Evolutionary conservation across 805 yeast genomes (phyloP).

Genomic region (Teunomyces gatunensis): DNA sequence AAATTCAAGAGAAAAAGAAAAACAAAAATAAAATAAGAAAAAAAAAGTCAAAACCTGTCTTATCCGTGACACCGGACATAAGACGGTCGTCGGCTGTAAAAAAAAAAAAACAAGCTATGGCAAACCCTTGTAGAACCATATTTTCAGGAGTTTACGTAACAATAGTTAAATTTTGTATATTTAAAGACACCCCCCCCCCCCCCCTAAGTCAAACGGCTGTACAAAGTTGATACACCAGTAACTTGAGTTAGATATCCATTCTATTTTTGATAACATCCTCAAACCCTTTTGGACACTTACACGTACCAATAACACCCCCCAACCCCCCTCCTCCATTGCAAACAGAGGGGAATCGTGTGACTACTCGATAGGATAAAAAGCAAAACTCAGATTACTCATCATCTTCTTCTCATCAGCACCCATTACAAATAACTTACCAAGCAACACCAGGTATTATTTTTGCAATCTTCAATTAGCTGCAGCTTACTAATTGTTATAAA

Average conservation of each 20-base stretch:
- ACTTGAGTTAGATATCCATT: neutral
- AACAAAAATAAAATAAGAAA: neutral
- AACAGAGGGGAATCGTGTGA: neutral
- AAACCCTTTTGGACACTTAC: neutral
- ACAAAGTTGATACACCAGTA: neutral
- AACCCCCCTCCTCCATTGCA: neutral
- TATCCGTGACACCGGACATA: constrained; percentile 1
- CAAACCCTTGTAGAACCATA: neutral
- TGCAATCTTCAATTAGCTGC: neutral
- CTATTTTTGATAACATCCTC: too few relatives aligned
- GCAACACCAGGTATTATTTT: neutral
- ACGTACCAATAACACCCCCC: neutral
- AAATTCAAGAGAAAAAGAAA: neutral
- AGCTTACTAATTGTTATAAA: neutral
- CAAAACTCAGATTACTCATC: neutral
- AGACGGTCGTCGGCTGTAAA: constrained; percentile 1
- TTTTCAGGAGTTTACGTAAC: constrained; percentile 2
- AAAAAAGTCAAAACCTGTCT: neutral
- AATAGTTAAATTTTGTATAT: neutral
- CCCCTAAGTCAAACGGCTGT: constrained; percentile 2
- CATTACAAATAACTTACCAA: neutral
- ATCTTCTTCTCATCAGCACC: neutral
- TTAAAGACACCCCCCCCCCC: neutral
- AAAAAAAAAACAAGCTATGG: neutral
- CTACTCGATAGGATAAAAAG: neutral